Evolutionary conservation across 495 filamentous ascomycete genomes (phyloP), one percentile per base, ranked within the genome.

Genomic region (Trichoderma parareesei): DNA sequence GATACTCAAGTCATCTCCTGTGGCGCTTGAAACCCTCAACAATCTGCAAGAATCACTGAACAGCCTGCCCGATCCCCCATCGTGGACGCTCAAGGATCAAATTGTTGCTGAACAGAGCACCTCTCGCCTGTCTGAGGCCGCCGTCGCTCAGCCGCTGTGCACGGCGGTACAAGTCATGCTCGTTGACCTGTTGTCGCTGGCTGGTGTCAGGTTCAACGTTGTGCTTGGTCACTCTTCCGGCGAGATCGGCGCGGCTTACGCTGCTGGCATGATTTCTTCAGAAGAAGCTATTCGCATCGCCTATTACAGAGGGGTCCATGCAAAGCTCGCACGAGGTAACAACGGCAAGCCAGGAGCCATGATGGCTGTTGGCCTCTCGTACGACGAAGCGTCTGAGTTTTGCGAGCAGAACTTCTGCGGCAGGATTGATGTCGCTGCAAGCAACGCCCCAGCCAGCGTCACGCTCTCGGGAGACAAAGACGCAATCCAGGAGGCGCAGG

Each of bases 221-320:
- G 80, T 83, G 0, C 72, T 83, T 4, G 83, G 83, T 4, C 82
- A 86, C 66, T 85, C 81, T 4, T 79, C 75, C 67, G 83, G 83
- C 16, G 82, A 84, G 65, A 83, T 84, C 67, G 61, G 48, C 2
- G 65, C 61, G 1, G 65, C 65, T 0, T 67, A 64, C 42, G 80
- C 81, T 9, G 73, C 83, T 43, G 57, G 69, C 0, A 66, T 82
- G 64, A 75, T 83, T 1, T 80, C 73, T 2, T 62, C 69, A 13
- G 57, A 27, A 67, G 74, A 61, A 73, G 78, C 61, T 9, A 48
- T 67, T 16, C 9, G 35, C 11, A 38, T 64, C 2, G 65, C 65
- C 38, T 64, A 82, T 66, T 75, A 75, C 57, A 70, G 82, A 40
- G 78, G 83, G 10, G 10, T 75, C 0, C 55, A 69, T 37, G 68